Percentiles rank a stretch among this genome's conserved stretches.
Evolutionary conservation across 768 basidiomycete genomes (phyloP).

Genomic region (Leccinum boreale): DNA sequence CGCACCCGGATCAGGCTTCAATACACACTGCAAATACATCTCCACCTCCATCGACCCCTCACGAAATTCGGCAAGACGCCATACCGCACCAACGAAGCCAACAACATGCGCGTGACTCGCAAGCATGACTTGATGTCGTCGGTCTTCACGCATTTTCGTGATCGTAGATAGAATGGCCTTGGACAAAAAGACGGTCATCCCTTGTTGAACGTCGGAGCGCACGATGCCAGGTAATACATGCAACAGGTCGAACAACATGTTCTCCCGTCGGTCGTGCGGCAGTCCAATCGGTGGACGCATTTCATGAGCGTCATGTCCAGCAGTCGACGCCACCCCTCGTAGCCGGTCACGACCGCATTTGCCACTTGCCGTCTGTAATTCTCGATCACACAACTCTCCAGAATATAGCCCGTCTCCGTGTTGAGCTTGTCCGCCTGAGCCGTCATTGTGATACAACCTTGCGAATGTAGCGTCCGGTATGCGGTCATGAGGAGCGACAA

Average conservation of each 20-base stretch:
- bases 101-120: slow-evolving; percentile 58
- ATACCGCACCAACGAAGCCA: slow-evolving; percentile 59
- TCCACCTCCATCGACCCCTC: slow-evolving; percentile 83
- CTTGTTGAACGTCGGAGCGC: slow-evolving; percentile 61
- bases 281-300: slow-evolving; percentile 69
- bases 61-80: slow-evolving; percentile 84
- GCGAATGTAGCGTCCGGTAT: slow-evolving; percentile 58
- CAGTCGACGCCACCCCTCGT: slow-evolving; percentile 81
- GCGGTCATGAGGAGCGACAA: slow-evolving; percentile 64
- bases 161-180: slow-evolving; percentile 79
- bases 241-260: slow-evolving; percentile 86
- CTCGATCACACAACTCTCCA: slow-evolving; percentile 82
- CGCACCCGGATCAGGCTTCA: slow-evolving; percentile 89
- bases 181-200: slow-evolving; percentile 72
- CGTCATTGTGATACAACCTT: slow-evolving; percentile 61
- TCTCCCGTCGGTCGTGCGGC: slow-evolving; percentile 79
- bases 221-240: slow-evolving; percentile 79
- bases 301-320: slow-evolving; percentile 84
- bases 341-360: slow-evolving; percentile 64
- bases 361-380: slow-evolving; percentile 84
- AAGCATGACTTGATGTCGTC: slow-evolving; percentile 63
- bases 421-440: slow-evolving; percentile 64
- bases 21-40: slow-evolving; percentile 62
- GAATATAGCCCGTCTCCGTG: slow-evolving; percentile 67
- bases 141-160: slow-evolving; percentile 84